These are phyloP conservation scores for Dactylellina drechsleri DNA, from an alignment of 2,329 filamentous ascomycete species.

Conservation along the genomic window DNA sequence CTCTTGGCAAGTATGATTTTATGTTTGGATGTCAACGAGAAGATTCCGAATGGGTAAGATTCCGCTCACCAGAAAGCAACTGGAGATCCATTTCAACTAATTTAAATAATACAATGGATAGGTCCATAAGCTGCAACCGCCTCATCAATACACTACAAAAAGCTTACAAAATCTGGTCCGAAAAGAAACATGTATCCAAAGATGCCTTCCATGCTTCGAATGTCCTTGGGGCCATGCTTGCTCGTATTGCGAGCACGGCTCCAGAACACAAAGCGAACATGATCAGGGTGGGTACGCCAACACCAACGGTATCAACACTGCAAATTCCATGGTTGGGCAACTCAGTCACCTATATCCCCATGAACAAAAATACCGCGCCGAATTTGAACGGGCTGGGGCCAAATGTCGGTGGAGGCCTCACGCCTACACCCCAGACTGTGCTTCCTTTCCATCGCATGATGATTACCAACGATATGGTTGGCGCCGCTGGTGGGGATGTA, in stretches of 20 bases:
- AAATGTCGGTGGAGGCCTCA: neutral
- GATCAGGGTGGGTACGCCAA: neutral
- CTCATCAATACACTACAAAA: conserved; percentile 61
- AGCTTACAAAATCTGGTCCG: conserved; percentile 64
- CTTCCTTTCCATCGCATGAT: no score
- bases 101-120: neutral
- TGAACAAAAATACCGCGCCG: neutral
- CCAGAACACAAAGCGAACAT: neutral
- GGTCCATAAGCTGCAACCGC: conserved; percentile 1
- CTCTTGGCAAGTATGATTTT: conserved; percentile 49
- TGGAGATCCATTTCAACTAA: neutral
- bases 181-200: conserved; percentile 61
- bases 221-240: conserved; percentile 64
- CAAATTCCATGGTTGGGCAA: no score
- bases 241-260: neutral
- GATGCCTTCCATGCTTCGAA: conserved; percentile 64
- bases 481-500: conserved; percentile 3
- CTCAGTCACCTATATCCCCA: neutral
- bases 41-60: conserved; percentile 14
- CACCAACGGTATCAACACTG: neutral
- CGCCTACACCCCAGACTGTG: neutral
- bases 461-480: conserved; percentile 14
- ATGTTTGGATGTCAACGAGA: conserved; percentile 61
- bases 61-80: no score
- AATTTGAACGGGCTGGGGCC: neutral